A percentile compares a stretch with the other conserved stretches of the same genome.
Conservation (phyloP, 179 eudicot species). For the Silene coronaria region DNA sequence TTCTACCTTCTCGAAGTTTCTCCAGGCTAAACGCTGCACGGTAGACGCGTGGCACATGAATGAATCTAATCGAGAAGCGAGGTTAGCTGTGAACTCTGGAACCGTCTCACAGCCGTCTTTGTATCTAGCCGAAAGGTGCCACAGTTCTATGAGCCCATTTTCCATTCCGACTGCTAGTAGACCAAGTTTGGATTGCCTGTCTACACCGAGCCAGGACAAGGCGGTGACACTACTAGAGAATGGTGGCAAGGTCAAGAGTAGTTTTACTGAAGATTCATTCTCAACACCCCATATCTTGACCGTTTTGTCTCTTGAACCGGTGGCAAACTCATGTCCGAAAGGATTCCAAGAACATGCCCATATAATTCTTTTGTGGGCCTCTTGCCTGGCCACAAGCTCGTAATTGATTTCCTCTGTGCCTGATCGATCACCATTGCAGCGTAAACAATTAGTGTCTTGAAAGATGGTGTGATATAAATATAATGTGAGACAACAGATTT, state of each 20-base stretch:
- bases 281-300: slow-evolving; percentile 75
- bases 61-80: slow-evolving; percentile 46
- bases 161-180: slow-evolving; percentile 84
- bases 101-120: slow-evolving; percentile 22
- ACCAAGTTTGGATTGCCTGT: slow-evolving; percentile 44
- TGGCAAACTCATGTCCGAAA: slow-evolving; percentile 68
- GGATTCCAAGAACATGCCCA: slow-evolving; percentile 98
- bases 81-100: slow-evolving; percentile 30
- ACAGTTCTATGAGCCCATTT: slow-evolving; percentile 69
- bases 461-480: too few species aligned
- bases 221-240: slow-evolving; percentile 73
- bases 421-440: slow-evolving; percentile 17
- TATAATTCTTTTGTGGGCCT: slow-evolving; percentile 91
- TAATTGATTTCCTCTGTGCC: slow-evolving; percentile 44
- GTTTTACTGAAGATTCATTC: slow-evolving; percentile 45
- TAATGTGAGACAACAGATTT: too few species aligned
- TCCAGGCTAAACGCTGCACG: slow-evolving; percentile 77
- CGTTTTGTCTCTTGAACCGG: slow-evolving; percentile 89
- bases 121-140: slow-evolving; percentile 39
- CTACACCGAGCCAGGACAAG: slow-evolving; percentile 71
- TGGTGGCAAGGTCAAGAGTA: slow-evolving; percentile 49
- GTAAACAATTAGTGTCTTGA: background rate
- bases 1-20: slow-evolving; percentile 37
- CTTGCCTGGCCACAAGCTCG: slow-evolving; percentile 61
- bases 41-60: slow-evolving; percentile 69